These are phyloP conservation scores for Aspergillus taichungensis DNA, from an alignment of 495 filamentous ascomycete genomes.

Conservation along the genomic window DNA sequence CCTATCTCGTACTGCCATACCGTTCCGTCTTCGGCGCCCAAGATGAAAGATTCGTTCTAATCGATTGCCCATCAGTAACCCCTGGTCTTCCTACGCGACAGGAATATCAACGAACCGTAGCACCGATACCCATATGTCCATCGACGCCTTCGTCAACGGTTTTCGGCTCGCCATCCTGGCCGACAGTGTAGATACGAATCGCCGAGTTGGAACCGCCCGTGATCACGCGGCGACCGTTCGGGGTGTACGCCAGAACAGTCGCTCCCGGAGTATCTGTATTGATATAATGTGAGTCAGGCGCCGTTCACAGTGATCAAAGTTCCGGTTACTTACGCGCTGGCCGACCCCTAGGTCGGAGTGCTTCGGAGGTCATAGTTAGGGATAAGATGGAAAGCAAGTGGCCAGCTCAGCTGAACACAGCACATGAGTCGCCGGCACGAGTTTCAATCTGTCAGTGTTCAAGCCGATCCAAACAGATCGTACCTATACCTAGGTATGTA, in stretches of 20 bases:
- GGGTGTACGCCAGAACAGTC: conserved; percentile 59
- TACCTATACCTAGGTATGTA: too few relatives aligned
- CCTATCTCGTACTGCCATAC: conserved; percentile 78
- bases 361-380: conserved; percentile 29
- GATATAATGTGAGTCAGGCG: conserved; percentile 7
- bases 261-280: conserved; percentile 55
- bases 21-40: conserved; percentile 86
- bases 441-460: too few relatives aligned
- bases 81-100: not conserved
- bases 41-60: conserved; percentile 73
- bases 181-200: conserved; percentile 82
- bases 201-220: conserved; percentile 87
- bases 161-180: conserved; percentile 79
- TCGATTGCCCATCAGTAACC: not conserved
- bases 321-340: conserved; percentile 33
- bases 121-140: conserved; percentile 65
- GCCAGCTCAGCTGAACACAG: not conserved
- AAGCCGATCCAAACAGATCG: too few relatives aligned
- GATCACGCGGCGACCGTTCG: conserved; percentile 59
- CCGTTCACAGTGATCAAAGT: not conserved
- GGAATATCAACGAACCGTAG: conserved; percentile 44
- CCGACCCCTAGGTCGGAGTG: conserved; percentile 33
- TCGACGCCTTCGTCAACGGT: conserved; percentile 85
- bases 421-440: too few relatives aligned
- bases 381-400: not conserved